Evolutionary conservation across 2,329 filamentous ascomycete species (phyloP).

Genomic region (Pseudomassariella vexata): DNA sequence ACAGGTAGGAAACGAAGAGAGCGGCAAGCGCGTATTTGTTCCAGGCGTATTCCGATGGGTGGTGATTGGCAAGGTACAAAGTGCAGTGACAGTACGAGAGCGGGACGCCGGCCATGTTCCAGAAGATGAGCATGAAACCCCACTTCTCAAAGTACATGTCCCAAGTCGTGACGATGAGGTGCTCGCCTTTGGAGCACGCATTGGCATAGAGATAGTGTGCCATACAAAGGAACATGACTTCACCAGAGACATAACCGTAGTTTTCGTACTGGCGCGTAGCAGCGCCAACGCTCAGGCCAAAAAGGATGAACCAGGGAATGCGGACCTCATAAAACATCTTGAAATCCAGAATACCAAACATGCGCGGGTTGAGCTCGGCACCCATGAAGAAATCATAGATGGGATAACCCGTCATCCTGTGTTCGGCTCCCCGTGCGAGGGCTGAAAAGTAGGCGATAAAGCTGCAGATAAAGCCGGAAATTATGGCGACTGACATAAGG

Average conservation of each 20-base stretch:
- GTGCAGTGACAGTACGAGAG: constrained; percentile 92
- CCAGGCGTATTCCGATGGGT: constrained; percentile 72
- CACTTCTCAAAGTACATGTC: constrained; percentile 98
- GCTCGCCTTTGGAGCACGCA: constrained; percentile 86
- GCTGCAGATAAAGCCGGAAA: constrained; percentile 80
- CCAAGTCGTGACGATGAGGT: constrained; percentile 85
- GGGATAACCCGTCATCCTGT: constrained; percentile 84
- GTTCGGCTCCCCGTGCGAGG: constrained; percentile 70
- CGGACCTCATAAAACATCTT: constrained; percentile 97
- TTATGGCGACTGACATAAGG: constrained; percentile 85
- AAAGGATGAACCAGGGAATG: constrained; percentile 86
- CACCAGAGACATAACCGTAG: constrained; percentile 81
- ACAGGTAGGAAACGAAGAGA: constrained; percentile 68
- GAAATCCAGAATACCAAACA: constrained; percentile 84
- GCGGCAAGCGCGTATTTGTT: constrained; percentile 60
- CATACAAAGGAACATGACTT: constrained; percentile 78
- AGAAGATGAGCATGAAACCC: constrained; percentile 97
- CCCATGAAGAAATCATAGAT: constrained; percentile 95
- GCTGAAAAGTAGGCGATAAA: constrained; percentile 85
- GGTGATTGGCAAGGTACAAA: constrained; percentile 80
- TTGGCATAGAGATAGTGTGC: constrained; percentile 91
- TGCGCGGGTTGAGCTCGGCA: constrained; percentile 79
- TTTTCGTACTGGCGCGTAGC: constrained; percentile 78
- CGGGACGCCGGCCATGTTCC: constrained; percentile 89
- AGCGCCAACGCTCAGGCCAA: constrained; percentile 69